These are phyloP conservation scores for Pythium utonaiense DNA, from an alignment of 352 stramenopile species.

Conservation along the genomic window DNA sequence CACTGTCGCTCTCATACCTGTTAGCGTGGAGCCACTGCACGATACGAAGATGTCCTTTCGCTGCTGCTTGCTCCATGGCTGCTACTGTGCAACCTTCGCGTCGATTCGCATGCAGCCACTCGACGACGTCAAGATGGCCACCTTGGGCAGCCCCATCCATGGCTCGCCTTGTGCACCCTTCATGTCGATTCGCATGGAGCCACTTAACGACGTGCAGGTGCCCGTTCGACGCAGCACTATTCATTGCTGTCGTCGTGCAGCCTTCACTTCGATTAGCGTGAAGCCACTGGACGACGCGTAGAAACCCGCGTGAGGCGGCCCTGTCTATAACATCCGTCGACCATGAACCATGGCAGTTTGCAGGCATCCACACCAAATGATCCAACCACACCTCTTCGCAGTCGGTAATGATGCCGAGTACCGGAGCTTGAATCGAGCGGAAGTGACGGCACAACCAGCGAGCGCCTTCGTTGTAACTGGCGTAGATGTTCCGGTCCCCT, in stretches of 20 bases:
- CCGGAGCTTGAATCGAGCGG: no score
- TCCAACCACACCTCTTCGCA: background rate
- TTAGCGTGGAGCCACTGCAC: background rate
- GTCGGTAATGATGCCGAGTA: no score
- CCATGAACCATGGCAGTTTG: background rate
- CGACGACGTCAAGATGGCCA: background rate
- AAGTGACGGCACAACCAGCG: no score
- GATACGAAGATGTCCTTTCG: background rate
- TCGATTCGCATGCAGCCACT: background rate
- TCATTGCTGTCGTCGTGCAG: background rate
- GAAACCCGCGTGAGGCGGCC: background rate
- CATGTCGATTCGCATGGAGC: background rate
- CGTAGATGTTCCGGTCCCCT: background rate
- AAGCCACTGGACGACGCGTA: constrained; percentile 3
- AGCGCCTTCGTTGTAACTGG: no score
- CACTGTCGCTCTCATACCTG: background rate
- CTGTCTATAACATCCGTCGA: background rate
- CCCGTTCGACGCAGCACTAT: background rate
- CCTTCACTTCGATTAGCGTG: background rate
- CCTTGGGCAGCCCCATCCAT: background rate
- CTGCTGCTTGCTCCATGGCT: background rate
- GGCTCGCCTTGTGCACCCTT: background rate
- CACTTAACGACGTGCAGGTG: background rate
- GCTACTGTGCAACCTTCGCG: background rate
- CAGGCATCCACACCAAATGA: background rate